Evolutionary conservation across 257 asterid species (phyloP), one percentile per base, ranked within the genome.

Genomic region (Fraxinus excelsior): DNA sequence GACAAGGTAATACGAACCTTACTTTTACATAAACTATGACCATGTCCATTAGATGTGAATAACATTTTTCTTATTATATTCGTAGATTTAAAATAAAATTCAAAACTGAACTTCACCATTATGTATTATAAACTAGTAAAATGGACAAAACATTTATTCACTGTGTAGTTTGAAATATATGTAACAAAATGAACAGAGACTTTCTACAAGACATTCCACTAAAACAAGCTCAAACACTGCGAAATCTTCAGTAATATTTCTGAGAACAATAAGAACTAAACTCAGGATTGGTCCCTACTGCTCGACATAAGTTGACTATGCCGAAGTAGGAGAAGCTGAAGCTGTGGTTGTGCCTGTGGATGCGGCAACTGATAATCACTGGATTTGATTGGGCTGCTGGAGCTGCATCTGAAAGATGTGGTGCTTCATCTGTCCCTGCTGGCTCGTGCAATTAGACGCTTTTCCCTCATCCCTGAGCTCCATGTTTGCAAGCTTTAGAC

Each of bases 391-490:
- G 35, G 86, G 85, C 72, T 88, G 92, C 58, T 80, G 87, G 10
- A 60, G 79, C 77, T 90, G 91, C 87, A 75, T 53, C 67, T 75
- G 86, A 71, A 69, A 71, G 90, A 89, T 76, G 74, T 79, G 92
- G 71, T 86, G 94, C 88, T 88, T 92, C 79, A 29, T n/a, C 0
- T 86, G 75, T 6, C 74, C 77, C 60, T 82, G 89, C 21, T 84
- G 96, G n/a, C 79, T 73, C 16, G 37, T 53, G 71, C 83, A 76
- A 44, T 76, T 82, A 14, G 89, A 86, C 26, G 84, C 29, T 51
- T 85, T 79, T 26, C 86, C 92, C 56, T 84, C 94, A 32, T 90
- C 92, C 79, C 90, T 68, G 12, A 84, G 80, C 87, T 87, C 90
- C 69, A 74, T 81, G 19, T 85, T 77, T 6, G 81, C 87, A 75